A percentile compares a stretch with the other conserved stretches of the same genome.
These are phyloP conservation scores for Cadophora sp. DNA, from an alignment of 2,329 filamentous ascomycete species.

Conservation along the genomic window DNA sequence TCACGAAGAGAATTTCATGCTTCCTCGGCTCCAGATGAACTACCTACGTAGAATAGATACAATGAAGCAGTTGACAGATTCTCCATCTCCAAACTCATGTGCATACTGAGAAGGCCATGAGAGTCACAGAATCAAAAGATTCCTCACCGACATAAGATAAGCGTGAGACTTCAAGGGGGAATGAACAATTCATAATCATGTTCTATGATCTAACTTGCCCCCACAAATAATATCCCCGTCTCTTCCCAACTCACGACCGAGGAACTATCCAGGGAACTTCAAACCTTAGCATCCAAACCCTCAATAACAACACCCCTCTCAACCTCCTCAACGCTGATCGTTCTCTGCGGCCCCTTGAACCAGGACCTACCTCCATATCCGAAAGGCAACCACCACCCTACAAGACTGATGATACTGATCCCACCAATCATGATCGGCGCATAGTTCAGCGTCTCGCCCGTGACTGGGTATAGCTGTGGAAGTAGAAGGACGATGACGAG, in stretches of 20 bases:
- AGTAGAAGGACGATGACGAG: slow-evolving; percentile 48
- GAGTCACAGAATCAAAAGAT: too few species aligned
- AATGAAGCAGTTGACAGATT: too few species aligned
- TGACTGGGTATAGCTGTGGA: slow-evolving; percentile 50
- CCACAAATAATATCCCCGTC: too few species aligned
- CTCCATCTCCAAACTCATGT: too few species aligned
- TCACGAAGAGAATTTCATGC: too few species aligned
- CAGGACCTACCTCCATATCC: slow-evolving; percentile 46
- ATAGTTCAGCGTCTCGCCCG: slow-evolving; percentile 48
- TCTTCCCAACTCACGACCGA: not conserved
- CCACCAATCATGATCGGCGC: slow-evolving; percentile 50
- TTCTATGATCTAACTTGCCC: too few species aligned
- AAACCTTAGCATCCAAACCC: not conserved
- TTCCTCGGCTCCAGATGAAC: too few species aligned
- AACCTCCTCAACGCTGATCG: slow-evolving; percentile 44
- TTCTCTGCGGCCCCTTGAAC: slow-evolving; percentile 49
- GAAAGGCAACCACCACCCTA: slow-evolving; percentile 48
- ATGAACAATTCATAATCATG: too few species aligned
- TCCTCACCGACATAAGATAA: too few species aligned
- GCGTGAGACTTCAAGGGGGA: too few species aligned
- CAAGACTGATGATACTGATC: slow-evolving; percentile 46
- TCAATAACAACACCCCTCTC: slow-evolving; percentile 19
- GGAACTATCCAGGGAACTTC: not conserved
- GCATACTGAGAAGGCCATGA: too few species aligned
- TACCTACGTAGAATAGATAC: too few species aligned